Conservation (phyloP, 345 rosid species). For the Citrus mangshanensis region DNA sequence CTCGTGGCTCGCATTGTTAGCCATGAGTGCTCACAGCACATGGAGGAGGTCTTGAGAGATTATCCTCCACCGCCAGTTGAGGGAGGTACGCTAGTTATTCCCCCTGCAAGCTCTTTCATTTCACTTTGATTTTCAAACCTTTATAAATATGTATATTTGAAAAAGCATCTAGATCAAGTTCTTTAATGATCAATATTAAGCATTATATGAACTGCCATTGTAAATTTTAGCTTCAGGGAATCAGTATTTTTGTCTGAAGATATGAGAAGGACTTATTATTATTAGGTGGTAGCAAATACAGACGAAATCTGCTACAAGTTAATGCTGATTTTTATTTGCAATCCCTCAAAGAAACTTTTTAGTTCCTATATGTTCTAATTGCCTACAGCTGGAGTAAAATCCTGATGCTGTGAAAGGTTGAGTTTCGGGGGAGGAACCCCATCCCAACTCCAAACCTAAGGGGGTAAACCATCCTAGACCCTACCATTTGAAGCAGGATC, state of each 20-base stretch:
- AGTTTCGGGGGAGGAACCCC: background rate
- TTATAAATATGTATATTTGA: background rate
- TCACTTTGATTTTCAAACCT: background rate
- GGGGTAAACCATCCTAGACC: background rate
- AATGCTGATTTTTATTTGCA: too few species aligned
- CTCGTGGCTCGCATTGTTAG: conserved; percentile 96
- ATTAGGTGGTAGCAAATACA: background rate
- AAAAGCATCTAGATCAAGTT: background rate
- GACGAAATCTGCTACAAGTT: background rate
- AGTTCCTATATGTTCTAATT: background rate
- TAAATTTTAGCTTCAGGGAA: background rate
- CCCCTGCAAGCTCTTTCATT: background rate
- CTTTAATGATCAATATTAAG: background rate
- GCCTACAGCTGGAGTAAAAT: background rate
- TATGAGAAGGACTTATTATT: background rate
- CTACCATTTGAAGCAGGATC: background rate
- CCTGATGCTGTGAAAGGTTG: background rate
- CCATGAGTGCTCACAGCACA: conserved; percentile 68
- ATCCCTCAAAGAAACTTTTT: background rate
- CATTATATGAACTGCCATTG: background rate
- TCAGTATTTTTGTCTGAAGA: background rate
- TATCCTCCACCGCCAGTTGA: conserved; percentile 59
- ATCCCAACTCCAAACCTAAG: background rate
- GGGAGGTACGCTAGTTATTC: conserved; percentile 47
- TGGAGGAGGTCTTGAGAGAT: conserved; percentile 72